Evolutionary conservation across 768 basidiomycete genomes (phyloP).

Genomic region (Thelephora aurantiotincta): DNA sequence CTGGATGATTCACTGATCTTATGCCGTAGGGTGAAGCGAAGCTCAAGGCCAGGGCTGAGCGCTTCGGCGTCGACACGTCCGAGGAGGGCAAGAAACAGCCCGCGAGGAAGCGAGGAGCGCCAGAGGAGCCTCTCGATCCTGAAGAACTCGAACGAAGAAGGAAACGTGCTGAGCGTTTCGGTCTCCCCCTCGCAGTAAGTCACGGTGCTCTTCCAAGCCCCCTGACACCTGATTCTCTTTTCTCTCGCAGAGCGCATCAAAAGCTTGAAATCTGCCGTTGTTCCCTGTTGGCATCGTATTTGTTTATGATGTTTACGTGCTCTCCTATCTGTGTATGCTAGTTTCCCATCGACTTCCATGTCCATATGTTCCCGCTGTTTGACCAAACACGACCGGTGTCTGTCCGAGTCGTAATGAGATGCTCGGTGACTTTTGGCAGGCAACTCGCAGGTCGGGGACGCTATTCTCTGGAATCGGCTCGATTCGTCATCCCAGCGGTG

Average conservation of each 20-base stretch:
- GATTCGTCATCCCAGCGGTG: no score
- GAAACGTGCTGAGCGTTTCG: conserved; percentile 58
- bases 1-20: not conserved
- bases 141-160: conserved; percentile 44
- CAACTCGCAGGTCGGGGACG: no score
- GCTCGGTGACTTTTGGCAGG: no score
- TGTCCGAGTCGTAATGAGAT: no score
- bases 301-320: no score
- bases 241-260: no score
- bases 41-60: conserved; percentile 35
- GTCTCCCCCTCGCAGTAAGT: conserved; percentile 11
- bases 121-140: conserved; percentile 29
- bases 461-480: no score
- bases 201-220: not conserved
- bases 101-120: conserved; percentile 19
- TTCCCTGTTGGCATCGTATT: no score
- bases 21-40: conserved; percentile 30
- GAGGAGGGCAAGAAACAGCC: conserved; percentile 4
- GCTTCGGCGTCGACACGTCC: conserved; percentile 30
- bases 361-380: not conserved
- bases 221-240: no score
- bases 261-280: no score
- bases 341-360: not conserved
- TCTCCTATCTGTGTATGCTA: no score
- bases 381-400: no score